Conservation (phyloP, 495 filamentous ascomycete species). For the Pyronema omphalodes region DNA sequence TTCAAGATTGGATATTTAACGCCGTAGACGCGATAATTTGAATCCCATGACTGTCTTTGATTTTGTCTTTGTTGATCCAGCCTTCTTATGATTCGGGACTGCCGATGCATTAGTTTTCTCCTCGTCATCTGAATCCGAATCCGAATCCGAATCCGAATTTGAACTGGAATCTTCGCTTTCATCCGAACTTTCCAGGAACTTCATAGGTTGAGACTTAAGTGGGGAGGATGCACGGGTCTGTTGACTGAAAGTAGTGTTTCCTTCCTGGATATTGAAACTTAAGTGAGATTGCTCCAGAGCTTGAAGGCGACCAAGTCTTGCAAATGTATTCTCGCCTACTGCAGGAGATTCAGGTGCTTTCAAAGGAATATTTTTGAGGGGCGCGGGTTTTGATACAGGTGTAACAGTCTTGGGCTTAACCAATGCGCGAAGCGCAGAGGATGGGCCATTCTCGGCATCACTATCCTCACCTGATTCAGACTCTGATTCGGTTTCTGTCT, state of each 20-base stretch:
- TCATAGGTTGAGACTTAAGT: no score
- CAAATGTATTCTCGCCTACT: background rate
- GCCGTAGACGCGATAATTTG: no score
- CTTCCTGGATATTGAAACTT: background rate
- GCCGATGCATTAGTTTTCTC: background rate
- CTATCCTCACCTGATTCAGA: background rate
- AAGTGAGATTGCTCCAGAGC: background rate
- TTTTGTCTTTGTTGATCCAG: background rate
- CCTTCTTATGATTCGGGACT: constrained; percentile 1
- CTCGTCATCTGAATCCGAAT: background rate
- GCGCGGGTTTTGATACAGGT: no score
- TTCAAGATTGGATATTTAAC: no score
- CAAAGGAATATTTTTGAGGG: no score
- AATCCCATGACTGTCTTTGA: background rate
- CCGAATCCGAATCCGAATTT: background rate
- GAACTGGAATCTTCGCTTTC: background rate
- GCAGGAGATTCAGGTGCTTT: no score
- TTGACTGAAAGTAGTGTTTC: background rate
- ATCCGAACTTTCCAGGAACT: no score
- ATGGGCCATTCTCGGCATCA: background rate
- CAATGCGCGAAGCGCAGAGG: background rate
- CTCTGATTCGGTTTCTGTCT: background rate
- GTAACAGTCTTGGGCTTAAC: no score
- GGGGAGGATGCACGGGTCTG: background rate
- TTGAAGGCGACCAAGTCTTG: background rate